Percentiles rank a stretch among this genome's conserved stretches.
Conservation (phyloP, 148 eudicot genomes). For the Selenicereus undatus region DNA sequence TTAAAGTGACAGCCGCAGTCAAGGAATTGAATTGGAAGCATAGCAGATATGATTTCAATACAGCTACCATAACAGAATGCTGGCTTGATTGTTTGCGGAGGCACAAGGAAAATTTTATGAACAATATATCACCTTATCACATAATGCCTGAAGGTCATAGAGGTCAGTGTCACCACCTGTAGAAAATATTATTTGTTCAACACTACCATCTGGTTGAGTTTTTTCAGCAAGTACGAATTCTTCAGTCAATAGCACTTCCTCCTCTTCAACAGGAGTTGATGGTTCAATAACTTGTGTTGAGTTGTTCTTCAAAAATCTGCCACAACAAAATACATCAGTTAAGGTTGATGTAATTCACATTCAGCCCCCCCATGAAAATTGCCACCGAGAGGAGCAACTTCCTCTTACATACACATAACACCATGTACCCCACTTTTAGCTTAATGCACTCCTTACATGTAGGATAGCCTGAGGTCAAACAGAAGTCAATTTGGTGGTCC, state of each 20-base stretch:
- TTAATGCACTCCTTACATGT: too few relatives aligned
- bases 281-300: conserved; percentile 65
- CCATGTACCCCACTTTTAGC: background rate
- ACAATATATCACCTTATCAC: conserved; percentile 65
- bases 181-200: conserved; percentile 90
- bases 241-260: conserved; percentile 69
- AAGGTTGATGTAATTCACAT: background rate
- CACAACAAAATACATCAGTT: conserved; percentile 12
- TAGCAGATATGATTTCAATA: background rate
- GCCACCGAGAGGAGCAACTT: too few relatives aligned
- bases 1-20: conserved; percentile 10
- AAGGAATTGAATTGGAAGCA: background rate
- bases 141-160: conserved; percentile 79
- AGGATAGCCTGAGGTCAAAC: too few relatives aligned
- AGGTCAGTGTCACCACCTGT: conserved; percentile 85
- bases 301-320: conserved; percentile 65
- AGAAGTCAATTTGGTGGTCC: too few relatives aligned
- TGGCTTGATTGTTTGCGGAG: background rate
- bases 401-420: background rate
- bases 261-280: conserved; percentile 52
- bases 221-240: conserved; percentile 83
- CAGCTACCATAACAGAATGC: background rate
- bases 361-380: background rate
- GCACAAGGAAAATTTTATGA: background rate
- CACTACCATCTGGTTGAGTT: conserved; percentile 55